Evolutionary conservation across 345 rosid species (phyloP).

Genomic region (Murraya koenigii): DNA sequence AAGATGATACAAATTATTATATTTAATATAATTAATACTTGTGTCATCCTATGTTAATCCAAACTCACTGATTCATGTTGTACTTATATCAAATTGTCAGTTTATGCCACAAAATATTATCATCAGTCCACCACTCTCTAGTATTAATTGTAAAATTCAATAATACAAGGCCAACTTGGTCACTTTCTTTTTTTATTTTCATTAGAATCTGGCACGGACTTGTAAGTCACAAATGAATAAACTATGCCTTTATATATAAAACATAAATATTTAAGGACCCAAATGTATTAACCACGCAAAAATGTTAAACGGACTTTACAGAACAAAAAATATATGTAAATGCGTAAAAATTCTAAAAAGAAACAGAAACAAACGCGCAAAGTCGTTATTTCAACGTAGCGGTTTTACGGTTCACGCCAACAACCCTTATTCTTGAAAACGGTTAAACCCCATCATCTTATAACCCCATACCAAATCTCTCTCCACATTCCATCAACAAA

Average conservation of each 20-base stretch:
- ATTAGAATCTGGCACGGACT: neutral
- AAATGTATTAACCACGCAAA: no score
- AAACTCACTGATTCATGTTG: neutral
- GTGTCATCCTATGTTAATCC: neutral
- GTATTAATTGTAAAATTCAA: no score
- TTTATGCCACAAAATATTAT: neutral
- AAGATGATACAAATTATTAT: no score
- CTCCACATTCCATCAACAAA: neutral
- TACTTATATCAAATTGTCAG: no score
- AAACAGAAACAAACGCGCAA: conserved; percentile 27
- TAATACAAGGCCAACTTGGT: neutral
- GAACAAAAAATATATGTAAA: neutral
- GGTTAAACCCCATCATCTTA: conserved; percentile 19
- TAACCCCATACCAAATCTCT: neutral
- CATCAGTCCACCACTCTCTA: no score
- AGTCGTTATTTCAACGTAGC: conserved; percentile 33
- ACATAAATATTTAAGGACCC: neutral
- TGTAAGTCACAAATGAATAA: neutral
- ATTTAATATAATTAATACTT: no score
- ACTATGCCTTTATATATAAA: neutral
- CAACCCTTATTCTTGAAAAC: conserved; percentile 31
- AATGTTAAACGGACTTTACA: no score
- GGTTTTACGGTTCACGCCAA: conserved; percentile 56
- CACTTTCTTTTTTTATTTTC: neutral
- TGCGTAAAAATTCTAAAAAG: neutral